Base-by-base conservation (phyloP, 2,329 filamentous ascomycete genomes). In the Cordyceps cicadae region DNA sequence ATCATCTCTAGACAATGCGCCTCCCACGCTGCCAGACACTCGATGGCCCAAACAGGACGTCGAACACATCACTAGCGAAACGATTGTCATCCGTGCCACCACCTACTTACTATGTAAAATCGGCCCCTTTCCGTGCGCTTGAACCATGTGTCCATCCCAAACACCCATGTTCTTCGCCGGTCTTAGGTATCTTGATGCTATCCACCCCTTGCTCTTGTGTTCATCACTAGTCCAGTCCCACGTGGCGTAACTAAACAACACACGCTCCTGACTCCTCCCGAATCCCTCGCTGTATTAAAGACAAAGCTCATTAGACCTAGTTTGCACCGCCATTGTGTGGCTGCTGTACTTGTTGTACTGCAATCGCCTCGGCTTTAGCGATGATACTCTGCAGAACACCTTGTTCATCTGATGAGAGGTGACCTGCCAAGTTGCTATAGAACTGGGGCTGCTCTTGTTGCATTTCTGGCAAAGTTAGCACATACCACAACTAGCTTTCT, bases 391-490 rank as follows among this genome's bases (percentile, higher is more conserved):
- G 87, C 64, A 97, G 83, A 54, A 95, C 81, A 64, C 83, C 82
- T 72, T 94, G 90, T 71, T 97, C 92, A 54, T 94, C 90, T 0
- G 85, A 80, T 43, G 84, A 86, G 46, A 97, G 83, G 63, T 90
- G 88, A 66, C 87, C 85, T 24, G 90, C 91, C 62, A 99, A 80
- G 62, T 81, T 87, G 49, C 87, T 79, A 72, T 97, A 99, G 66
- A 96, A 87, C 66, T 92, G 88, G 17, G 93, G 92, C 70, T 97
- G 92, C 68, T 92, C 88, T 76, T 88, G 87, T 83, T 97, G 91
- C 71, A 97, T 84, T 74, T 84, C 92, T 96, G 71, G 3, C 1
- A 21, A 9, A 3, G 37, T 58, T 43, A 58, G 55, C 43, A 50
- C 14, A 8, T 14, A 11, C 12, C 15, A 15, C 21, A 9, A 19